A percentile compares a stretch with the other conserved stretches of the same genome.
These are phyloP conservation scores for Punica granatum DNA, from an alignment of 345 rosid genomes.

Conservation along the genomic window DNA sequence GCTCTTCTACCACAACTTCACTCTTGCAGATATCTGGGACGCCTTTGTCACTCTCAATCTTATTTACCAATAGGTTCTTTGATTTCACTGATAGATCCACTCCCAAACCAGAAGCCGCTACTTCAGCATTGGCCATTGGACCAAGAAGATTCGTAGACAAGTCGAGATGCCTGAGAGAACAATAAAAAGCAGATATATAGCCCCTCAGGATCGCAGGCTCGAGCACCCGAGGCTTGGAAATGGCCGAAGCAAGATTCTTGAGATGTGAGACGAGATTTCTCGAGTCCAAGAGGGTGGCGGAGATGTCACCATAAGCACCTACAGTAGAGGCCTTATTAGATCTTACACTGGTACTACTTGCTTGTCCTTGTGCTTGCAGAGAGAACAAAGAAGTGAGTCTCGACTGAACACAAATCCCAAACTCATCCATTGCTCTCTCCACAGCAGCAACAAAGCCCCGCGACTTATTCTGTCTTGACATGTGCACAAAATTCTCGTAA, in stretches of 20 bases:
- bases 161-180: slow-evolving; percentile 43
- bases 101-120: slow-evolving; percentile 3
- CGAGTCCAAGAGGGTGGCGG: slow-evolving; percentile 39
- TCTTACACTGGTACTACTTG: slow-evolving; percentile 1
- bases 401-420: slow-evolving; percentile 39
- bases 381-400: slow-evolving; percentile 56
- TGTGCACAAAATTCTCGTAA: slow-evolving; percentile 41
- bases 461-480: slow-evolving; percentile 31
- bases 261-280: slow-evolving; percentile 41
- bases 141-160: slow-evolving; percentile 41
- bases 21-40: not conserved
- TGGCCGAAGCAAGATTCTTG: slow-evolving; percentile 39
- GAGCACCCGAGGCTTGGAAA: slow-evolving; percentile 32
- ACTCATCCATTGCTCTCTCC: slow-evolving; percentile 59
- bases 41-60: not conserved
- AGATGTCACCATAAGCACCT: slow-evolving; percentile 30
- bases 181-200: slow-evolving; percentile 49
- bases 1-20: slow-evolving; percentile 2
- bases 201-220: slow-evolving; percentile 37
- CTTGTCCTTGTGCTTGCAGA: slow-evolving; percentile 17
- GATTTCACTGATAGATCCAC: not conserved
- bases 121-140: slow-evolving; percentile 20
- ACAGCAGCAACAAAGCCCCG: slow-evolving; percentile 49
- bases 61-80: not conserved
- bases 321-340: slow-evolving; percentile 3